Conservation (phyloP, 116 monocot genomes). For the Iris pallida region DNA sequence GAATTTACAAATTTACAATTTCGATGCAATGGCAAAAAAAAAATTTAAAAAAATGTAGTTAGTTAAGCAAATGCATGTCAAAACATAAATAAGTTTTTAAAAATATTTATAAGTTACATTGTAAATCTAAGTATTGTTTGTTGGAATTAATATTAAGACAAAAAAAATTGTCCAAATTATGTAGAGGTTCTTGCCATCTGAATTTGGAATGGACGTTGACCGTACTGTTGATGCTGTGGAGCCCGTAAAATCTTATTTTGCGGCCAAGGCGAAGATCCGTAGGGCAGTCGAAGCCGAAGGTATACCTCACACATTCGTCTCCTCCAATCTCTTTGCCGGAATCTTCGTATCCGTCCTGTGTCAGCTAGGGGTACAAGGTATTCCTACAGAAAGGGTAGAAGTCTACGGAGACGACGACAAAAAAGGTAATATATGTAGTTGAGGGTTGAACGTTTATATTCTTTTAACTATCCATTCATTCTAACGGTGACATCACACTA, state of each 20-base stretch:
- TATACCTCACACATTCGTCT: conserved; percentile 35
- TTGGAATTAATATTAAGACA: too few species aligned
- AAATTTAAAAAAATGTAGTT: too few species aligned
- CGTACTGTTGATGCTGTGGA: conserved; percentile 20
- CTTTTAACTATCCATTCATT: too few species aligned
- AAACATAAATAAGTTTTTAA: too few species aligned
- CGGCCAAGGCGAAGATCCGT: conserved; percentile 25
- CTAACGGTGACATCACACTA: too few species aligned
- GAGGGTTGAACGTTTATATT: too few species aligned
- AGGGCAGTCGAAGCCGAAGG: conserved; percentile 28
- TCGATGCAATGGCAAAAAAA: too few species aligned
- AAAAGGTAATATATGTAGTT: conserved; percentile 43
- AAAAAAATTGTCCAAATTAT: too few species aligned
- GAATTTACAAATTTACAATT: too few species aligned
- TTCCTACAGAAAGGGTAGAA: conserved; percentile 30
- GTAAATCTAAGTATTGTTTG: too few species aligned
- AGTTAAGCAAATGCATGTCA: too few species aligned
- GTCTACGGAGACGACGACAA: conserved; percentile 52
- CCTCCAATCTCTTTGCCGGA: conserved; percentile 35
- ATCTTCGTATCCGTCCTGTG: conserved; percentile 38
- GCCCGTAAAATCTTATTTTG: conserved; percentile 28
- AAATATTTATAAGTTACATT: too few species aligned
- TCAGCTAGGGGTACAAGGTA: conserved; percentile 17
- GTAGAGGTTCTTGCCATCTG: conserved; percentile 57
- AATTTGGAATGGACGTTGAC: conserved; percentile 55